Evolutionary conservation across 2,329 filamentous ascomycete species (phyloP).

Genomic region (Epichloe coenophiala): DNA sequence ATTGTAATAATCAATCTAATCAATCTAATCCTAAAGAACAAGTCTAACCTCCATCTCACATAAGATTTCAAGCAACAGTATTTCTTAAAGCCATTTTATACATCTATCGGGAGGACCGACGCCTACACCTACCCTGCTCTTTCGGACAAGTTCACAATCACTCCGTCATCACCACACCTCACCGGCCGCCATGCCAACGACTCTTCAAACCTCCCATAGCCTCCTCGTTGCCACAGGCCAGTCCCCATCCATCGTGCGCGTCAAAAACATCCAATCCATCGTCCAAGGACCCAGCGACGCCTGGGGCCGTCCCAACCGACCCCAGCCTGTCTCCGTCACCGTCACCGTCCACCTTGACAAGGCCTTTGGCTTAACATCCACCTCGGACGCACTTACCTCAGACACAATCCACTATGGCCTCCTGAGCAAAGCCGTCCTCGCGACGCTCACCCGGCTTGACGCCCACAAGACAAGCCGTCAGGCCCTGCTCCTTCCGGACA

Average conservation of each 20-base stretch:
- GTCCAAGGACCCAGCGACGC: constrained; percentile 49
- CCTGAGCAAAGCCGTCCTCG: constrained; percentile 51
- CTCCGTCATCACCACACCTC: neutral
- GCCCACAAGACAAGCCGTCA: neutral
- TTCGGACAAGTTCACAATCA: no score
- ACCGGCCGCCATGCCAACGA: neutral
- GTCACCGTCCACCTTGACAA: constrained; percentile 41
- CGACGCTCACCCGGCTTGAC: constrained; percentile 24
- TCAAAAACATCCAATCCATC: constrained; percentile 47
- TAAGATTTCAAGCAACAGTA: no score
- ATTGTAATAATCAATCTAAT: no score
- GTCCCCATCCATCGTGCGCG: constrained; percentile 35
- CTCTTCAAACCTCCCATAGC: constrained; percentile 1
- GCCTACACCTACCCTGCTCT: no score
- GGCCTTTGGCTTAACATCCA: constrained; percentile 44
- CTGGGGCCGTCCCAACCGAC: constrained; percentile 46
- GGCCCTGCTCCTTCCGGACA: constrained; percentile 11
- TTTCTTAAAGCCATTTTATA: no score
- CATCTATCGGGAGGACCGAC: no score
- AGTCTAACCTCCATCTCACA: no score
- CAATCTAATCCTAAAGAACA: no score
- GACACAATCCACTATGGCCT: constrained; percentile 66
- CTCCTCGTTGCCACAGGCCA: constrained; percentile 10
- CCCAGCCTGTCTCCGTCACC: constrained; percentile 50
- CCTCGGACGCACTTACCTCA: constrained; percentile 45